A percentile compares a stretch with the other conserved stretches of the same genome.
Evolutionary conservation across 1,139 yeast genomes (phyloP).

Genomic region (Lodderomyces metapsilosis): DNA sequence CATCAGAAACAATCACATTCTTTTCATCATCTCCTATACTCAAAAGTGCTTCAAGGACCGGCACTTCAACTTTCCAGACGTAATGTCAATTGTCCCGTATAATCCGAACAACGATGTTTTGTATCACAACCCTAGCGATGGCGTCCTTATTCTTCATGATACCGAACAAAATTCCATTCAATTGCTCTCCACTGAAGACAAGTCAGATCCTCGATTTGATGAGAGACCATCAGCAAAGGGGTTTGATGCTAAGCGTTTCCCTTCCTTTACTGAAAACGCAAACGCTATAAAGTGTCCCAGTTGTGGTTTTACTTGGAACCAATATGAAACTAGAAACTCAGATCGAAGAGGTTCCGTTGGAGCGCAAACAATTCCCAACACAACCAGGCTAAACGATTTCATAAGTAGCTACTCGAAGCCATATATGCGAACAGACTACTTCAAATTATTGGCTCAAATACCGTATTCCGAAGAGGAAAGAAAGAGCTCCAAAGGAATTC

Average conservation of each 20-base stretch:
- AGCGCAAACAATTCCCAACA: constrained; percentile 4
- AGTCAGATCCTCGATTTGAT: background rate
- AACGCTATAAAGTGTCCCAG: constrained; percentile 33
- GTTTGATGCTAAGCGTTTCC: constrained; percentile 1
- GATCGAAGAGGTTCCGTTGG: constrained; percentile 1
- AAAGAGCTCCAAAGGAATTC: constrained; percentile 19
- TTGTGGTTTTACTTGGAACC: constrained; percentile 40
- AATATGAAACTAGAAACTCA: constrained; percentile 8
- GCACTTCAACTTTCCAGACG: too few relatives aligned
- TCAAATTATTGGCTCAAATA: constrained; percentile 34
- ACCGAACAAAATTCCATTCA: constrained; percentile 40
- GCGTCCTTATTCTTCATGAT: constrained; percentile 46
- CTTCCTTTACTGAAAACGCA: constrained; percentile 5
- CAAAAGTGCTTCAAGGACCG: too few relatives aligned
- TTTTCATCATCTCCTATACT: too few relatives aligned
- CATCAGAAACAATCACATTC: too few relatives aligned
- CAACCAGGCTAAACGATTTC: background rate
- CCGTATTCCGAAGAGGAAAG: constrained; percentile 18
- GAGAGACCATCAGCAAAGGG: background rate
- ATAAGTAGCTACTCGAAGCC: constrained; percentile 14
- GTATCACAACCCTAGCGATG: constrained; percentile 39
- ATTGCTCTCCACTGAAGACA: constrained; percentile 20
- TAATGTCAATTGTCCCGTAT: constrained; percentile 44
- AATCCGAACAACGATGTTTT: constrained; percentile 28
- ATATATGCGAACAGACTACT: constrained; percentile 42